A percentile compares a stretch with the other conserved stretches of the same genome.
Evolutionary conservation across 2,329 filamentous ascomycete genomes (phyloP).

Genomic region (Passalora sequoiae): DNA sequence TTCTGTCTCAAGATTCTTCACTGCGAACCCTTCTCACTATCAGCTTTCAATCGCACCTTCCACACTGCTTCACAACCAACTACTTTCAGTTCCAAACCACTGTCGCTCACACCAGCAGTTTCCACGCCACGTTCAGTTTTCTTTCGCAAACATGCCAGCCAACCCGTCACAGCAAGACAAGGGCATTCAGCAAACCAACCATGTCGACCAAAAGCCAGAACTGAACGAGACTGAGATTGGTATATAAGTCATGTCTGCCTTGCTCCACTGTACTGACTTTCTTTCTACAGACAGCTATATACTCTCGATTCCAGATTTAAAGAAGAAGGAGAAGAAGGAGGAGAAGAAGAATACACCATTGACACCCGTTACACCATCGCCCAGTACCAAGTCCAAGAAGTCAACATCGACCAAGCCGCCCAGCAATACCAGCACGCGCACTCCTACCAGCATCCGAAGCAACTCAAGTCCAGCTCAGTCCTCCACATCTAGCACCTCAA

Average conservation of each 20-base stretch:
- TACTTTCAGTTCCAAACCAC: neutral
- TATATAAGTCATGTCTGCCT: neutral
- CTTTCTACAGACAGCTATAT: constrained; percentile 4
- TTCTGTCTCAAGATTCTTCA: neutral
- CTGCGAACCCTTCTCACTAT: too few relatives aligned
- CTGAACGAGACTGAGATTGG: constrained; percentile 5
- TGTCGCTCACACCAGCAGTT: neutral
- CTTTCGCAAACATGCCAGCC: neutral
- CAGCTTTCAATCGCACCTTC: too few relatives aligned
- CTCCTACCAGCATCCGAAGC: neutral
- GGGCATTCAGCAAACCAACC: neutral
- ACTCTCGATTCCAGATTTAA: constrained; percentile 5
- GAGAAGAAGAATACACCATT: neutral
- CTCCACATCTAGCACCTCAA: neutral
- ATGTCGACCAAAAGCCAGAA: neutral
- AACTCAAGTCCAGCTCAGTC: neutral
- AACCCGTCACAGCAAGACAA: neutral
- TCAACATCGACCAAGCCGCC: neutral
- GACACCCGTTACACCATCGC: too few relatives aligned
- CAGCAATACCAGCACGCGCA: neutral
- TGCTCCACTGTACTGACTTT: too few relatives aligned
- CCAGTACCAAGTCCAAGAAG: neutral
- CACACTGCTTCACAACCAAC: too few relatives aligned
- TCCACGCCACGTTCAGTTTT: neutral
- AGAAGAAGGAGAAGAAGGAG: constrained; percentile 5